Percentiles rank a stretch among this genome's conserved stretches.
phyloP scores from a whole-genome alignment of 495 filamentous ascomycete genomes.

The Xylaria grammica region DNA sequence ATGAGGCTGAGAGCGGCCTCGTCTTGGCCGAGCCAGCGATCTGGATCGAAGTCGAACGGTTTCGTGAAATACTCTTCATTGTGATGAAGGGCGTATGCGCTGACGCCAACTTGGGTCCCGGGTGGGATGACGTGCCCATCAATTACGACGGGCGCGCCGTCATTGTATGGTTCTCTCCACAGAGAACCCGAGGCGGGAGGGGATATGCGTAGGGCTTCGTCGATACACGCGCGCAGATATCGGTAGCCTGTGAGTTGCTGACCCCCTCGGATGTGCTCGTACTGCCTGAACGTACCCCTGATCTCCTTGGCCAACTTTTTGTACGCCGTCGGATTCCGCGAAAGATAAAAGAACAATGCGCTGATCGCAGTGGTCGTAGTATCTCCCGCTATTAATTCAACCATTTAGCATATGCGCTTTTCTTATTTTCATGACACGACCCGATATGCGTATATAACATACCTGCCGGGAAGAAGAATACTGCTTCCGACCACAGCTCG shows the following conservation, averaged over 20 bases:
- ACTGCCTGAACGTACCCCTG: neutral
- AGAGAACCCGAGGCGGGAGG: too few species aligned
- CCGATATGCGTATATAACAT: too few species aligned
- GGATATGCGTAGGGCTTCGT: too few species aligned
- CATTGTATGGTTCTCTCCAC: too few species aligned
- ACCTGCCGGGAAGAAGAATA: too few species aligned
- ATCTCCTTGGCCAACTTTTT: neutral
- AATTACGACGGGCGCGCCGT: conserved; percentile 48
- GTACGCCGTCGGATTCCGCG: neutral
- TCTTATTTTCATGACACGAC: too few species aligned
- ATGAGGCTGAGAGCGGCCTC: neutral
- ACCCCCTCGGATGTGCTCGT: neutral
- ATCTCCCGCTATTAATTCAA: too few species aligned
- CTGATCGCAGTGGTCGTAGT: neutral
- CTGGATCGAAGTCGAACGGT: conserved; percentile 43
- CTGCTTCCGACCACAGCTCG: too few species aligned
- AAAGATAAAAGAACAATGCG: neutral
- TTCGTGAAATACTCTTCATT: conserved; percentile 44
- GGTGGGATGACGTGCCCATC: conserved; percentile 33
- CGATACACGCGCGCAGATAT: too few species aligned
- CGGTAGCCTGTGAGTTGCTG: neutral
- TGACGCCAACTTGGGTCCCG: conserved; percentile 41
- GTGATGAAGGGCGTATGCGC: conserved; percentile 46
- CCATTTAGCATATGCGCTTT: too few species aligned
- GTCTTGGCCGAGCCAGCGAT: conserved; percentile 44